Base-by-base conservation (phyloP, 2,329 filamentous ascomycete genomes). In the Cladosporium halotolerans region DNA sequence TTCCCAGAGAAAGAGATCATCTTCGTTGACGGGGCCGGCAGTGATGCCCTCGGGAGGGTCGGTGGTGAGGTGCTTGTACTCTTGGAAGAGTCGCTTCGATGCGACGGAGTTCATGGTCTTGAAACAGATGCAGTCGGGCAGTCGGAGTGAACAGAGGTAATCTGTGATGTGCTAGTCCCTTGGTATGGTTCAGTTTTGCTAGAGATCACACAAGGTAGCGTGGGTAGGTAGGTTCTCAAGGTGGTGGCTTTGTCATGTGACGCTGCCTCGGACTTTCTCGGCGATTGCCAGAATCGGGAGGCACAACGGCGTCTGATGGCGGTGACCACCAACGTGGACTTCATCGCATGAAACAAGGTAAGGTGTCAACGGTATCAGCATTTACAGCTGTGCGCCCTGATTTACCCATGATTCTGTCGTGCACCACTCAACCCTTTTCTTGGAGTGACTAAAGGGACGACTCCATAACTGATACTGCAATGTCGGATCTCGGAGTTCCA, bases 11-110 rank as follows among this genome's bases (percentile, higher is more conserved):
- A 96, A 88, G 68, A 97, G 84, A 75, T 99, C 90, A 70, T 97
- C 93, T 76, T 99, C 93, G 60, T 82, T 87, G 57, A 96, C 78
- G 33, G 93, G 93, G 16, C 93, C 93, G 13, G 93, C 93, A 55
- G 89, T 95, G 74, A 99, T 97, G 70, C 93, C 93, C 57, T 97
- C 92, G n/a, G 92, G 92, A 0, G 92, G 89, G 73, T 95, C 93
- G 67, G 89, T 92, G 58, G 90, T 93, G 58, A 99, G 85, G 58
- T 88, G 84, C 68, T 89, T 89, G 79, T 99, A 99, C 78, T 99
- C 93, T 74, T 92, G 88, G 70, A 97, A 90, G 62, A 99, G 87
- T 40, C 93, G 90, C 63, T 84, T 84, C 39, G 81, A 79, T 42
- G 82, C 82, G 31, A 83, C 79, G 44, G 66, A 66, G 43, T 65